These are phyloP conservation scores for Aspergillus ochraceus DNA, from an alignment of 2,329 filamentous ascomycete genomes.

Conservation along the genomic window DNA sequence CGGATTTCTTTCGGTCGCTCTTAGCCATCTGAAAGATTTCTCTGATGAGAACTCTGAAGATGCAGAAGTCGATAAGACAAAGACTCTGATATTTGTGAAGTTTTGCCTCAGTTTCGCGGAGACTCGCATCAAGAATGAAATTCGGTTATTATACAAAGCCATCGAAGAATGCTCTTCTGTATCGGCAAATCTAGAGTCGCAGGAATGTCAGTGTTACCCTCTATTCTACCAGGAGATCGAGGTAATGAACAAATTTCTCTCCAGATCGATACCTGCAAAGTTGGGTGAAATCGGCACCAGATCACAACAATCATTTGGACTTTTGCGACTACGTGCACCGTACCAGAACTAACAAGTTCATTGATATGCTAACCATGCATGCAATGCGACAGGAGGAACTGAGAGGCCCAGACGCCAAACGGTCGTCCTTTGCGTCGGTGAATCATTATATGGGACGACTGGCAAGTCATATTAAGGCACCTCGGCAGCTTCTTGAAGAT, in stretches of 20 bases:
- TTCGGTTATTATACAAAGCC: slow-evolving; percentile 5
- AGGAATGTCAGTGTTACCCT: slow-evolving; percentile 7
- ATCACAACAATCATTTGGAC: not conserved
- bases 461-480: slow-evolving; percentile 44
- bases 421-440: slow-evolving; percentile 28
- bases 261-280: slow-evolving; percentile 1
- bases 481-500: slow-evolving; percentile 40
- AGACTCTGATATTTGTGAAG: slow-evolving; percentile 3
- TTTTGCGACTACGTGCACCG: slow-evolving; percentile 18
- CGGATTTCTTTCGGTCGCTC: slow-evolving; percentile 30
- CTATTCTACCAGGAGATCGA: too few species aligned
- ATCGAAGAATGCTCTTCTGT: slow-evolving; percentile 10
- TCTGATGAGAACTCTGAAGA: not conserved
- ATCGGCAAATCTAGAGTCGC: slow-evolving; percentile 3
- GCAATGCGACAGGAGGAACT: slow-evolving; percentile 4
- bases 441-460: slow-evolving; percentile 50
- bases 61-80: not conserved
- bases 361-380: slow-evolving; percentile 1
- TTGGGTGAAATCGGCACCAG: not conserved
- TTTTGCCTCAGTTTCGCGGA: slow-evolving; percentile 14
- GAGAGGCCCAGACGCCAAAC: slow-evolving; percentile 1
- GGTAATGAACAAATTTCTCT: too few species aligned
- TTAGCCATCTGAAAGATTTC: slow-evolving; percentile 19
- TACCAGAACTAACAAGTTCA: slow-evolving; percentile 11
- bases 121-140: slow-evolving; percentile 13